phyloP scores from a whole-genome alignment of 2,329 filamentous ascomycete genomes.

The Alternaria longipes region DNA sequence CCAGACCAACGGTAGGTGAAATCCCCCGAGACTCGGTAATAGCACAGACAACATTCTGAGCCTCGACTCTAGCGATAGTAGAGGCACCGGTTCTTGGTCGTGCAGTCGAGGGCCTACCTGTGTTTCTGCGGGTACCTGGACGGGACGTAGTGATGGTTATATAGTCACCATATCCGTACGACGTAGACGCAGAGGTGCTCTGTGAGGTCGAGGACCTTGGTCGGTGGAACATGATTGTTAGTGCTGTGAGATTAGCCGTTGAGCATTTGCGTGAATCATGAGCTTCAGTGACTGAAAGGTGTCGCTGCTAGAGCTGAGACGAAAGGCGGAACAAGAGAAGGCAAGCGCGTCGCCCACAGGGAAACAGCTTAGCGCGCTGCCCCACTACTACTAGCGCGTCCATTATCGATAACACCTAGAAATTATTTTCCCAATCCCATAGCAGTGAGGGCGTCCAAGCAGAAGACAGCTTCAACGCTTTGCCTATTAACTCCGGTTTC shows the following conservation, averaged over 20 bases:
- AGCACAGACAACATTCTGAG: slow-evolving; percentile 84
- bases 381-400: slow-evolving; percentile 29
- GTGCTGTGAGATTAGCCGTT: slow-evolving; percentile 30
- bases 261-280: slow-evolving; percentile 21
- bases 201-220: slow-evolving; percentile 40
- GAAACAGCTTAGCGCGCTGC: slow-evolving; percentile 25
- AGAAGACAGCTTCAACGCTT: not conserved
- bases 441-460: slow-evolving; percentile 3
- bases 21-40: slow-evolving; percentile 88
- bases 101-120: slow-evolving; percentile 55
- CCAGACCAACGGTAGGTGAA: slow-evolving; percentile 82
- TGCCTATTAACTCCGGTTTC: not conserved
- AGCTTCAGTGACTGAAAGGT: slow-evolving; percentile 1
- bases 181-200: slow-evolving; percentile 43
- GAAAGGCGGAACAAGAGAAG: not conserved
- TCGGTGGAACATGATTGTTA: slow-evolving; percentile 39
- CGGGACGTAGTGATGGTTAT: slow-evolving; percentile 50
- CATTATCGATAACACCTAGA: slow-evolving; percentile 36
- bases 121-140: slow-evolving; percentile 43
- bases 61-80: slow-evolving; percentile 64
- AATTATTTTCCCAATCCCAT: slow-evolving; percentile 27
- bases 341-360: slow-evolving; percentile 19
- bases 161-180: slow-evolving; percentile 48
- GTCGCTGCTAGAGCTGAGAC: not conserved
- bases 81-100: slow-evolving; percentile 65